Base-by-base conservation (phyloP, 306 rosid genomes). In the Quercus robur region DNA sequence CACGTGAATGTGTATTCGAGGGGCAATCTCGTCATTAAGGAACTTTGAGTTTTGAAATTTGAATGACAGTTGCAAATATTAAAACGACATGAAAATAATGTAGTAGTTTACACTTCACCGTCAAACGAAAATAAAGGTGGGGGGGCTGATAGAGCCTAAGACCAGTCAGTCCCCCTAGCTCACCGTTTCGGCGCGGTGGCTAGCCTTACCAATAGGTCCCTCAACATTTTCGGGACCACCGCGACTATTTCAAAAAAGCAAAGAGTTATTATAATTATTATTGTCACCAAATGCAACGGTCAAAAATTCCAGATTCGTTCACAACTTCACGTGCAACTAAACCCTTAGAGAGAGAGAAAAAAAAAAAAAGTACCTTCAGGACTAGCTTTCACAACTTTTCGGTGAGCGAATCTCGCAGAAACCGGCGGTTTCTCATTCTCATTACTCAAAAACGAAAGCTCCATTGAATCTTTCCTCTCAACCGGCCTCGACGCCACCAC, bases 391-490 rank as follows among this genome's bases (percentile, higher is more conserved):
- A 77, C 78, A 19, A 86, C 25, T 83, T 84, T 92, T 23, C 94
- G 87, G 84, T 88, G 87, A 77, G 75, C 75, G 76, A 86, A 85
- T 71, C 99, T 80, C 23, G 90, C 63, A 9, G 97, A 88, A 75
- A 88, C 82, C 56, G 83, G 92, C 6, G 97, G 98, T 81, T 85
- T 92, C 91, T 86, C 83, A 17, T 87, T 87, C 87, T 85, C 91
- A 64, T 80, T 74, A 69, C 77, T 77, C 17, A 55, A 19, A 64
- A 86, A 86, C 63, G 71, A 69, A 4, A 79, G 70, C 56, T 92
- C 93, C 74, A 76, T 23, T 3, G 97, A 84, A 35, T 81, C 82
- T 41, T 86, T 84, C 78, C 88, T 91, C 79, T 64, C 84, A 67
- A 88, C 30, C 64, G 10, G 46, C 73, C 23, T 74, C 91, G 10